Base-by-base conservation (phyloP, 2,329 filamentous ascomycete species). In the Xylariaceae sp. region DNA sequence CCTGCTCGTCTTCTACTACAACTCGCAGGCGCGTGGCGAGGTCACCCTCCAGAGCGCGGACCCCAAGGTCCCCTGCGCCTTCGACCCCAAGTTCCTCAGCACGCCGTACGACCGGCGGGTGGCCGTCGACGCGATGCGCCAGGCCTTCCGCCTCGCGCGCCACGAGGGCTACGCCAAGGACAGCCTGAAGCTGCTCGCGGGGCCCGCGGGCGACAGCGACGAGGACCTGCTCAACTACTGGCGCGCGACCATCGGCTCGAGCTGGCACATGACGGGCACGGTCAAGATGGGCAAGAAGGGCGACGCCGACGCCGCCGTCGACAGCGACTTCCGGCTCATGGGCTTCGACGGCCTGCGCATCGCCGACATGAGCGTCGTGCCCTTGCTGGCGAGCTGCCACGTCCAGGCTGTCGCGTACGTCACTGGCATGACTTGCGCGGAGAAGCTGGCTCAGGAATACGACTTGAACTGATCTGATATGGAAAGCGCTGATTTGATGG, bases 261-360 rank as follows among this genome's bases (percentile, higher is more conserved):
- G 63, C 42, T 80, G 69, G 72, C 77, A 75, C 55, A 79, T 71
- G 71, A 74, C 66, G 1, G 73, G 75, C 0, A 83, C 78, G 0
- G 68, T 67, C 6, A 73, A 72, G 54, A 83, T 83, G 78, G 78
- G 78, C 0, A 68, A 61, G 45, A 30, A 42, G 0, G 64, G 55
- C 2, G 68, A 72, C 7, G 41, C 43, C 0, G 64, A 67, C 26
- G 68, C 71, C 1, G 72, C 64, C 19, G 73, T 80, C 6, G 73
- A 79, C 53, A 62, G 49, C 1, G 62, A 71, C 6, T 71, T 79
- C 34, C 64, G 65, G 22, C 64, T 78, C 0, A 58, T 66, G 19
- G 74, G 74, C 0, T 56, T 77, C 16, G 63, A 70, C 38, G 66
- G 66, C 19, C 59, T 79, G 13, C 64, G 73, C 6, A 64, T 78